Evolutionary conservation across 106 monocot genomes (phyloP).

Genomic region (Dendrobium chrysotoxum): DNA sequence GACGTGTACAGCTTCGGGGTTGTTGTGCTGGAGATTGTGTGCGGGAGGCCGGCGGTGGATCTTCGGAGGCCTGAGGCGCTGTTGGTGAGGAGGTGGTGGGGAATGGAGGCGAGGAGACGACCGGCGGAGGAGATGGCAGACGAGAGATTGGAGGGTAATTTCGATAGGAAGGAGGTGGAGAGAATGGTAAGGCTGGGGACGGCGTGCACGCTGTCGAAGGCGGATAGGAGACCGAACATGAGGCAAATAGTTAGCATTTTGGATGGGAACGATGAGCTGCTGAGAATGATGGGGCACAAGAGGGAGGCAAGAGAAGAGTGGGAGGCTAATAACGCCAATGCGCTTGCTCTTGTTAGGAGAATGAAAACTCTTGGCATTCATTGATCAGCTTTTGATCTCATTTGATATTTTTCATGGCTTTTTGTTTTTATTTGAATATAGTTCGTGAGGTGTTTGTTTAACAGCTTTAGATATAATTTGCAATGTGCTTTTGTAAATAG

Average conservation of each 20-base stretch:
- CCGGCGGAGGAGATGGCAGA: constrained; percentile 37
- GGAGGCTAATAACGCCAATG: constrained; percentile 33
- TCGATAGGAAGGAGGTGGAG: constrained; percentile 32
- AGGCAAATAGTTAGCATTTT: constrained; percentile 66
- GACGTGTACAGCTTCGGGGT: constrained; percentile 95
- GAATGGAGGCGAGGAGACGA: constrained; percentile 9
- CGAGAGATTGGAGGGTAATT: constrained; percentile 36
- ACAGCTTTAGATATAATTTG: too few species aligned
- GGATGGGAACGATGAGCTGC: constrained; percentile 66
- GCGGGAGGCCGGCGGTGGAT: constrained; percentile 67
- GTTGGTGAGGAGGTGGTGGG: constrained; percentile 28
- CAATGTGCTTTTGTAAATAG: too few species aligned
- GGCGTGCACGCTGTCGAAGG: constrained; percentile 50
- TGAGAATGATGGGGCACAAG: constrained; percentile 14
- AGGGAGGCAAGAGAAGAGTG: constrained; percentile 48
- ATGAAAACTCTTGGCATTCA: constrained; percentile 80
- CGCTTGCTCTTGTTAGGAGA: constrained; percentile 47
- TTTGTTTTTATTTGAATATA: too few species aligned
- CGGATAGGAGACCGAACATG: constrained; percentile 57
- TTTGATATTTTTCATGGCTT: too few species aligned
- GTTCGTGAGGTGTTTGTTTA: too few species aligned
- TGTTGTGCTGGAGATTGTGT: constrained; percentile 69
- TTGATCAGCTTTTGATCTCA: constrained; percentile 9
- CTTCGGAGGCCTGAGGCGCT: constrained; percentile 50
- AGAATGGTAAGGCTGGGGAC: constrained; percentile 49